Conservation (phyloP, 768 basidiomycete genomes). For the Phlebiopsis gigantea region DNA sequence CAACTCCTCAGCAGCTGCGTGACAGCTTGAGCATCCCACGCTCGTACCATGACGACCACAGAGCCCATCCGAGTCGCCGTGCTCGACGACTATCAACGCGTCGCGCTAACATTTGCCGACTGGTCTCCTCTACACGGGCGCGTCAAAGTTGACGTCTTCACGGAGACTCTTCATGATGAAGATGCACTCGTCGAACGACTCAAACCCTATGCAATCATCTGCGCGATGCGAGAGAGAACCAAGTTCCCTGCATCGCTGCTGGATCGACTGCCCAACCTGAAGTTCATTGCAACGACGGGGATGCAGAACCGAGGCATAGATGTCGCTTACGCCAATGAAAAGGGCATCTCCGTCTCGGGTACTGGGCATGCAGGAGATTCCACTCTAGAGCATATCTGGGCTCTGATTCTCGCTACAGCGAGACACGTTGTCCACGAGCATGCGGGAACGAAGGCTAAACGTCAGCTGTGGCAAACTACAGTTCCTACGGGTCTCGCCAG, state of each 20-base stretch:
- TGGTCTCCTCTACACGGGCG: slow-evolving; percentile 42
- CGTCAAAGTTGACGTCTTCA: slow-evolving; percentile 40
- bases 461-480: slow-evolving; percentile 48
- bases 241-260: slow-evolving; percentile 46
- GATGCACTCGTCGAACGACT: slow-evolving; percentile 45
- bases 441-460: slow-evolving; percentile 37
- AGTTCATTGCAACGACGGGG: slow-evolving; percentile 57
- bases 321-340: slow-evolving; percentile 36
- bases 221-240: slow-evolving; percentile 65
- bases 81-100: slow-evolving; percentile 57
- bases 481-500: slow-evolving; percentile 48
- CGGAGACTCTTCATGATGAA: slow-evolving; percentile 48
- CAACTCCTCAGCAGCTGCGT: background rate
- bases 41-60: slow-evolving; percentile 4
- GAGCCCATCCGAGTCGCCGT: slow-evolving; percentile 35
- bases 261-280: slow-evolving; percentile 52
- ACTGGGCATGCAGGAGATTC: slow-evolving; percentile 39
- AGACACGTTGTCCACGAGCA: slow-evolving; percentile 48
- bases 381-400: slow-evolving; percentile 65
- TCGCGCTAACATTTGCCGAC: slow-evolving; percentile 46
- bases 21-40: background rate
- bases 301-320: slow-evolving; percentile 46
- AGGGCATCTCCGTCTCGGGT: slow-evolving; percentile 49
- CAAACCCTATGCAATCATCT: slow-evolving; percentile 48
- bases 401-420: slow-evolving; percentile 47